Percentiles rank a stretch among this genome's conserved stretches.
Evolutionary conservation across 305 asterid species (phyloP).

Genomic region (Ajuga reptans): DNA sequence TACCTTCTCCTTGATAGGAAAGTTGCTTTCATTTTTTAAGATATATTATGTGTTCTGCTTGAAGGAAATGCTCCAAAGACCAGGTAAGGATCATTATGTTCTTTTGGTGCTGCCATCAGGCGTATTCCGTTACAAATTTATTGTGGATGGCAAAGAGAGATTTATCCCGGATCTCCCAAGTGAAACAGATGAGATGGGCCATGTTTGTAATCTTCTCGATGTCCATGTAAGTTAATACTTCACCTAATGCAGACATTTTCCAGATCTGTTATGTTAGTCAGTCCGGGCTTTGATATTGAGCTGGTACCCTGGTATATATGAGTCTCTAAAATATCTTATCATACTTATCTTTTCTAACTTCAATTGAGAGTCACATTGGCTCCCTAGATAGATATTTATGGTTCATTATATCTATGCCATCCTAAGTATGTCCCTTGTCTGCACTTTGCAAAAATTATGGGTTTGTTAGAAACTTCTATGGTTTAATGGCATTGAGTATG

Average conservation of each 20-base stretch:
- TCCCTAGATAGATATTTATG: not conserved
- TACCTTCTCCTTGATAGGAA: conserved; percentile 16
- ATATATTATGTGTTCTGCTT: conserved; percentile 17
- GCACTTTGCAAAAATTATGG: not conserved
- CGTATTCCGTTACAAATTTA: conserved; percentile 59
- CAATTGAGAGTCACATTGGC: conserved; percentile 2
- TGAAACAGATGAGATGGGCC: conserved; percentile 58
- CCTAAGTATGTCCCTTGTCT: not conserved
- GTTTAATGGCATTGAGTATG: not conserved
- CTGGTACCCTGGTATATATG: not conserved
- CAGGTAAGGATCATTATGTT: conserved; percentile 79
- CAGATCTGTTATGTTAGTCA: not conserved
- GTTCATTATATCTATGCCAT: not conserved
- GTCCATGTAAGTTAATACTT: conserved; percentile 50
- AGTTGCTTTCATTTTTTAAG: conserved; percentile 6
- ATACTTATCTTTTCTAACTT: not conserved
- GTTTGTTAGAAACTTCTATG: not conserved
- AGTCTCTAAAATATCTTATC: not conserved
- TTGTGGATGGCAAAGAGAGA: conserved; percentile 70
- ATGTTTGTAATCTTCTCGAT: conserved; percentile 62
- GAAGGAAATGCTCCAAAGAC: conserved; percentile 69
- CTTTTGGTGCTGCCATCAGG: conserved; percentile 80
- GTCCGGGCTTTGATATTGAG: not conserved
- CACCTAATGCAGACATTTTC: not conserved
- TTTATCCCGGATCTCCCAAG: conserved; percentile 64